Conservation (phyloP, 371 early-diverging fungal genomes). For the Umbelopsis sp. region DNA sequence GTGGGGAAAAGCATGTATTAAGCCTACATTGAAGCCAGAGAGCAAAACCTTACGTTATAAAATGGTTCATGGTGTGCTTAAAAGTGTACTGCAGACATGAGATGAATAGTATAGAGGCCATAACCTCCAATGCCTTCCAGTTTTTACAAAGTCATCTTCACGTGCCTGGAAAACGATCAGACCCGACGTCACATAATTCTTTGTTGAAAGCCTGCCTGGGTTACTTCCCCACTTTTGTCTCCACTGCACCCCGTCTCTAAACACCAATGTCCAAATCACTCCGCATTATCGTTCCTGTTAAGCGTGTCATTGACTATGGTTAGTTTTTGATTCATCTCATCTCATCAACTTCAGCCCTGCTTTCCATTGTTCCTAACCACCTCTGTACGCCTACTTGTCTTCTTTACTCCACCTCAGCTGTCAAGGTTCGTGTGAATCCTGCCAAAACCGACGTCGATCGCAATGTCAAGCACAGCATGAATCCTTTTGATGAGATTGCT, state of each 20-base stretch:
- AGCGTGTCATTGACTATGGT: slow-evolving; percentile 97
- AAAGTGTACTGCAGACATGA: too few relatives aligned
- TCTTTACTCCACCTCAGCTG: slow-evolving; percentile 49
- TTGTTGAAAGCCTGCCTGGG: not conserved
- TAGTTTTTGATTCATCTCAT: slow-evolving; percentile 5
- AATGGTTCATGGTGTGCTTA: too few relatives aligned
- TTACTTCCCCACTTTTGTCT: slow-evolving; percentile 4
- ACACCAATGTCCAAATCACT: slow-evolving; percentile 51
- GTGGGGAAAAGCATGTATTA: too few relatives aligned
- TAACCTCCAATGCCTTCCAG: not conserved
- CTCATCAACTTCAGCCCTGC: too few relatives aligned
- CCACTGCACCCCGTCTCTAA: not conserved
- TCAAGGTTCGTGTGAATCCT: slow-evolving; percentile 95
- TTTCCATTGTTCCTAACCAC: not conserved
- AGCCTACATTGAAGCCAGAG: too few relatives aligned
- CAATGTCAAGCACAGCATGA: slow-evolving; percentile 97
- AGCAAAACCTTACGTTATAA: too few relatives aligned
- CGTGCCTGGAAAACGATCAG: slow-evolving; percentile 5
- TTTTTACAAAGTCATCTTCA: slow-evolving; percentile 9
- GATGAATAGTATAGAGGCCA: too few relatives aligned
- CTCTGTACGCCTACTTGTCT: not conserved
- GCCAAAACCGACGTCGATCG: slow-evolving; percentile 92
- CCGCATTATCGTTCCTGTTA: slow-evolving; percentile 90
- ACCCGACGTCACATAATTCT: slow-evolving; percentile 7
- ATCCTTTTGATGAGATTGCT: slow-evolving; percentile 99